These are phyloP conservation scores for Rhodotorula sp. DNA, from an alignment of 1,284 basidiomycete genomes.

Conservation along the genomic window DNA sequence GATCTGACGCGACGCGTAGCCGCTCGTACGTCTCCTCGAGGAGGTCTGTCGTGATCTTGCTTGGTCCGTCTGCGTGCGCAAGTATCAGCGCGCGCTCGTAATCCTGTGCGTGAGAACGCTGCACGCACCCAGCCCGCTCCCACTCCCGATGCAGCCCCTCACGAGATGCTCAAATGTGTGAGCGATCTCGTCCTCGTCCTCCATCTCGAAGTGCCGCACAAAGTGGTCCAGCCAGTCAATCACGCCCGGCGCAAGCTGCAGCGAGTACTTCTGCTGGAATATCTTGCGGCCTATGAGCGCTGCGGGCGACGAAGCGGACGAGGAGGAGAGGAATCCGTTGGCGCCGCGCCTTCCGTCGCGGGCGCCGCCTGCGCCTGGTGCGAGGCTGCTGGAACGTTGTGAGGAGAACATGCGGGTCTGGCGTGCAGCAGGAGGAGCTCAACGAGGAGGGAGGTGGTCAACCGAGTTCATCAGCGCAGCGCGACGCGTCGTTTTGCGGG, in stretches of 20 bases:
- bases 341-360: constrained; percentile 14
- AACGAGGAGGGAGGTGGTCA: not conserved
- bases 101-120: not conserved
- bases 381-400: constrained; percentile 14
- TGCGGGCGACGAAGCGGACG: not conserved
- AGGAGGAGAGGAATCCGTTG: not conserved
- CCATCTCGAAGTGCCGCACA: constrained; percentile 12
- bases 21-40: constrained; percentile 77
- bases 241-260: constrained; percentile 35
- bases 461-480: too few species aligned
- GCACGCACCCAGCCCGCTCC: constrained; percentile 30
- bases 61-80: constrained; percentile 26
- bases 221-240: constrained; percentile 32
- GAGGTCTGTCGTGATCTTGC: constrained; percentile 59
- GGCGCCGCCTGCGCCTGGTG: not conserved
- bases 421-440: not conserved
- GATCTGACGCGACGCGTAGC: constrained; percentile 62
- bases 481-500: too few species aligned
- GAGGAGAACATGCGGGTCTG: constrained; percentile 7
- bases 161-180: constrained; percentile 33
- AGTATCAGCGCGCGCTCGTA: not conserved
- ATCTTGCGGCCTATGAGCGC: constrained; percentile 31
- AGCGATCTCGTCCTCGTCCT: constrained; percentile 27
- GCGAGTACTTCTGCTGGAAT: constrained; percentile 33
- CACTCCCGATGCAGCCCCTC: constrained; percentile 21